A percentile compares a stretch with the other conserved stretches of the same genome.
phyloP scores from a whole-genome alignment of 163 green algal genomes.

The Scenedesmus sp. region DNA sequence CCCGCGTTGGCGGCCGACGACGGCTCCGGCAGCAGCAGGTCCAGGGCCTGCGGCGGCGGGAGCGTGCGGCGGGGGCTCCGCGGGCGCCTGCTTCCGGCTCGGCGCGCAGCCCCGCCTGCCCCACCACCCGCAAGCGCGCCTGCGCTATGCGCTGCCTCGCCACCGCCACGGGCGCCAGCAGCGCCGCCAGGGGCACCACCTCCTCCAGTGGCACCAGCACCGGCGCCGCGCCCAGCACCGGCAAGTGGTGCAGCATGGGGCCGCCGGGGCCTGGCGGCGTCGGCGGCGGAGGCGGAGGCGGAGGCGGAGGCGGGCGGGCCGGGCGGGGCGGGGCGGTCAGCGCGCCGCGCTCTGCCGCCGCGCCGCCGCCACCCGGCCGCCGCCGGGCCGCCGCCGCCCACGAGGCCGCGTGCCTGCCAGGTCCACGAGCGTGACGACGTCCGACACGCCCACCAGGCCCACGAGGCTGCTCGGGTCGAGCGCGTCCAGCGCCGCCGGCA shows the following conservation, averaged over 20 bases:
- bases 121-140: not conserved
- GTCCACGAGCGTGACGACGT: slow-evolving; percentile 32
- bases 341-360: not conserved
- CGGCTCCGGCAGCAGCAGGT: slow-evolving; percentile 14
- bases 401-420: slow-evolving; percentile 1
- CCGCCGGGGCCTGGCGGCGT: slow-evolving; percentile 14
- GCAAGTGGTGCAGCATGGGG: slow-evolving; percentile 18
- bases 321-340: not conserved
- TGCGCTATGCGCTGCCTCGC: slow-evolving; percentile 15
- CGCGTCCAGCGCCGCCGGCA: slow-evolving; percentile 17
- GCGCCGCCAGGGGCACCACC: slow-evolving; percentile 68
- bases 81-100: not conserved
- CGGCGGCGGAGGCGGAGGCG: not conserved
- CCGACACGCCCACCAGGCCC: slow-evolving; percentile 19
- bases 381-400: too few species aligned
- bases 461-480: slow-evolving; percentile 16
- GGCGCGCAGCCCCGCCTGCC: not conserved
- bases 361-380: too few species aligned
- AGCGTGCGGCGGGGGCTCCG: not conserved
- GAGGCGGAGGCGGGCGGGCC: too few species aligned
- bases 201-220: slow-evolving; percentile 63
- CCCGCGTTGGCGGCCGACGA: too few species aligned
- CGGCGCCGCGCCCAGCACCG: slow-evolving; percentile 28
- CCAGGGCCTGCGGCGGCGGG: slow-evolving; percentile 11
- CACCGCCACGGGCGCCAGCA: slow-evolving; percentile 59